Percentiles rank a stretch among this genome's conserved stretches.
Evolutionary conservation across 805 yeast species (phyloP).

Genomic region (Wickerhamiella alocasiicola): DNA sequence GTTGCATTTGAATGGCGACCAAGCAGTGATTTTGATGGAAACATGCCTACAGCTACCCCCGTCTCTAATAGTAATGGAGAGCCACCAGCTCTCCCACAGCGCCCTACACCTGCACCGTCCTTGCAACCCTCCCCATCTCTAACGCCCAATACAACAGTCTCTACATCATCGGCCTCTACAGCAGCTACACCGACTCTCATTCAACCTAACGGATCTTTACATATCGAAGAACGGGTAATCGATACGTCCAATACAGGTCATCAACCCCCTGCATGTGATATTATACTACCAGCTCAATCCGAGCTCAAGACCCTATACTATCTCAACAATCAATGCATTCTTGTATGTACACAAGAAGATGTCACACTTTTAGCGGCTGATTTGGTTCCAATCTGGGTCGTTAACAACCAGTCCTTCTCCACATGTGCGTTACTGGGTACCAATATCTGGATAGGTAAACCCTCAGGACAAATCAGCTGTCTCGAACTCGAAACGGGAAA

Average conservation of each 20-base stretch:
- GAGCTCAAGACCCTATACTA: not conserved
- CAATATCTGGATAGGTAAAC: slow-evolving; percentile 4
- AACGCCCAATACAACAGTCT: not conserved
- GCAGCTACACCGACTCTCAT: too few species aligned
- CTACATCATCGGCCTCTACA: not conserved
- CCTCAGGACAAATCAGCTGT: not conserved
- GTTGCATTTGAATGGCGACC: slow-evolving; percentile 1
- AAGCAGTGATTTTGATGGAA: too few species aligned
- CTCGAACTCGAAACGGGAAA: slow-evolving; percentile 1
- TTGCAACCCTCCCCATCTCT: too few species aligned
- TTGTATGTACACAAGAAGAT: not conserved
- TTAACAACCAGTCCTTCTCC: not conserved
- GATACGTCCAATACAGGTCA: not conserved
- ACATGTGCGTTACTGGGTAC: not conserved
- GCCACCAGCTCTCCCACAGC: too few species aligned
- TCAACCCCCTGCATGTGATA: slow-evolving; percentile 1
- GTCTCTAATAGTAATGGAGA: too few species aligned
- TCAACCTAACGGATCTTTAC: not conserved
- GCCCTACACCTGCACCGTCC: too few species aligned
- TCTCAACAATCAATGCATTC: not conserved
- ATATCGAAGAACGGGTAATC: not conserved
- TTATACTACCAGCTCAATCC: not conserved
- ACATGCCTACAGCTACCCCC: too few species aligned
- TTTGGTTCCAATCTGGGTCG: not conserved
- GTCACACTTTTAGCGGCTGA: not conserved